phyloP scores from a whole-genome alignment of 768 basidiomycete species.

The Termitomyces sp. region DNA sequence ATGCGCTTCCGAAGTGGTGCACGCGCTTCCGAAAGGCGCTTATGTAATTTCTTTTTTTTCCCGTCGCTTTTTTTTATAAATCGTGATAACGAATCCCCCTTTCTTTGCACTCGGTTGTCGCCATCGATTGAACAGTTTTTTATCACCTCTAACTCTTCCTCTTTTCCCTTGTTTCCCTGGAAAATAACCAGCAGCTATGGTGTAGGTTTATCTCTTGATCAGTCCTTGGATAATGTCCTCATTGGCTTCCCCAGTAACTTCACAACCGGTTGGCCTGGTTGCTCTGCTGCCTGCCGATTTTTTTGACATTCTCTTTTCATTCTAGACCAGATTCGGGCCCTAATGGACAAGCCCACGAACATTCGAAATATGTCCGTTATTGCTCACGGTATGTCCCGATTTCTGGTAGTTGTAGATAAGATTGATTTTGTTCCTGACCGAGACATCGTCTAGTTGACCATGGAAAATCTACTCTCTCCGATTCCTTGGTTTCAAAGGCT shows the following conservation, averaged over 20 bases:
- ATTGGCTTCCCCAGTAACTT: slow-evolving; percentile 61
- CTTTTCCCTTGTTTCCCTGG: background rate
- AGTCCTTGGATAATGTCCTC: slow-evolving; percentile 16
- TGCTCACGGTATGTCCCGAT: slow-evolving; percentile 60
- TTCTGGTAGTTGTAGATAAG: background rate
- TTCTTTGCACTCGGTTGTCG: slow-evolving; percentile 4
- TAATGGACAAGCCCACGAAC: slow-evolving; percentile 87
- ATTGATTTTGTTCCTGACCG: background rate
- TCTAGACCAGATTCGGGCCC: slow-evolving; percentile 75
- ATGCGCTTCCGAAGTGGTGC: background rate
- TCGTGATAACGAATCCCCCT: slow-evolving; percentile 8
- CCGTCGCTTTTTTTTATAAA: slow-evolving; percentile 3
- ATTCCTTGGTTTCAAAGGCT: slow-evolving; percentile 96
- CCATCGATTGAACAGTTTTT: slow-evolving; percentile 8
- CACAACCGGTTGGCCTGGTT: slow-evolving; percentile 53
- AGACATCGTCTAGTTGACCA: slow-evolving; percentile 72
- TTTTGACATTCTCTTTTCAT: background rate
- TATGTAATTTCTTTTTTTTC: slow-evolving; percentile 7
- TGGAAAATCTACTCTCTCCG: slow-evolving; percentile 98
- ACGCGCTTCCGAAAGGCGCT: slow-evolving; percentile 7
- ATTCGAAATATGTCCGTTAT: slow-evolving; percentile 94
- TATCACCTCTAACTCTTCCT: background rate
- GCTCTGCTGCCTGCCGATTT: background rate
- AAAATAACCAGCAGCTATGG: slow-evolving; percentile 44
- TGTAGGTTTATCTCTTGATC: slow-evolving; percentile 46